These are phyloP conservation scores for Fraxinus quadrangulata DNA, from an alignment of 257 asterid species.

Conservation along the genomic window DNA sequence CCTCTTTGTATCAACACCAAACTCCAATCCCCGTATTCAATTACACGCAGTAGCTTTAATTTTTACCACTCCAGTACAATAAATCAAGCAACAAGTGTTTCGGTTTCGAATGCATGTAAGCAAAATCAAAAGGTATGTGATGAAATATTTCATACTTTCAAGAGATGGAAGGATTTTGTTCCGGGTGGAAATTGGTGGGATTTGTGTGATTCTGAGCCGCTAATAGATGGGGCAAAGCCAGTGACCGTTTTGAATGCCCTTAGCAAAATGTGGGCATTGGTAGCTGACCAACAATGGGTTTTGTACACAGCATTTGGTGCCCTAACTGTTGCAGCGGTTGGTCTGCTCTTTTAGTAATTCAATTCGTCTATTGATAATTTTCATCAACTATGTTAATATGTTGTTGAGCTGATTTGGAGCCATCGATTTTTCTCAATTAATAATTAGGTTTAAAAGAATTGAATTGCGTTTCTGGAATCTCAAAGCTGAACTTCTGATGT, in stretches of 20 bases:
- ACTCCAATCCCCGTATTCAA: conserved; percentile 24
- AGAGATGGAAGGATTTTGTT: conserved; percentile 31
- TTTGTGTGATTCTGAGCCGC: conserved; percentile 30
- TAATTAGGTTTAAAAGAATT: not conserved
- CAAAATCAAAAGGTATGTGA: conserved; percentile 16
- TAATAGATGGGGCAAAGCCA: conserved; percentile 30
- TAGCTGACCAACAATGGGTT: conserved; percentile 50
- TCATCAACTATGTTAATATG: not conserved
- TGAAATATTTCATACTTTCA: conserved; percentile 10
- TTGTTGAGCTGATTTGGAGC: not conserved
- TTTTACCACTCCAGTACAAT: not conserved
- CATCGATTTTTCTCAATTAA: not conserved
- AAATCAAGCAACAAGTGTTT: not conserved
- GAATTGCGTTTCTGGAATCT: not conserved
- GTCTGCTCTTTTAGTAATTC: conserved; percentile 14
- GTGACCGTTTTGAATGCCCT: conserved; percentile 40
- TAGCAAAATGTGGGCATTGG: conserved; percentile 42
- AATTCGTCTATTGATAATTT: not conserved
- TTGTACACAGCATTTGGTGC: conserved; percentile 45
- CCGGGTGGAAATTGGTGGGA: conserved; percentile 56
- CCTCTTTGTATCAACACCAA: not conserved
- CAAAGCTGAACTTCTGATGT: not conserved
- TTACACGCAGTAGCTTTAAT: not conserved
- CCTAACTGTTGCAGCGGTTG: conserved; percentile 48
- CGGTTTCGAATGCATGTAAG: conserved; percentile 21